Evolutionary conservation across 2,329 filamentous ascomycete species (phyloP).

Genomic region (Triangularia setosa): DNA sequence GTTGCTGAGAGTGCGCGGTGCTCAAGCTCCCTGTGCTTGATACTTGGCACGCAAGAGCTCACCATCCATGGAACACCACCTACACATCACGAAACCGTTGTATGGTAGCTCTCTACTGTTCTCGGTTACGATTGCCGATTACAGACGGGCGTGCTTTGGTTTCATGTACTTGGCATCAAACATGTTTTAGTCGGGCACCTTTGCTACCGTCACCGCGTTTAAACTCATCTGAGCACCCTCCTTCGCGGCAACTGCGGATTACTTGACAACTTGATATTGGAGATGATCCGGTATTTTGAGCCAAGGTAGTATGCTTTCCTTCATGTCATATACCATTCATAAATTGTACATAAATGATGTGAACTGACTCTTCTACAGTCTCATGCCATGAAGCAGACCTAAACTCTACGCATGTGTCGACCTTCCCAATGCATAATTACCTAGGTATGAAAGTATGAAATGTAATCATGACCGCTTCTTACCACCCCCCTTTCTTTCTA

Average conservation of each 20-base stretch:
- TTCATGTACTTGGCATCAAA: not conserved
- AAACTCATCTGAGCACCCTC: not conserved
- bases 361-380: not conserved
- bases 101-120: not conserved
- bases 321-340: not conserved
- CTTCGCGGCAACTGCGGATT: not conserved
- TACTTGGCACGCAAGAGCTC: not conserved
- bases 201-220: not conserved
- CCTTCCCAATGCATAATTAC: not conserved
- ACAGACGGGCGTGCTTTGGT: not conserved
- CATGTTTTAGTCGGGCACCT: not conserved
- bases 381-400: not conserved
- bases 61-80: not conserved
- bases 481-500: slow-evolving; percentile 18
- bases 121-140: not conserved
- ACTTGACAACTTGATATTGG: not conserved
- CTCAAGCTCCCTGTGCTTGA: not conserved
- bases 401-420: not conserved
- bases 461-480: slow-evolving; percentile 20
- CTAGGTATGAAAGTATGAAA: not conserved
- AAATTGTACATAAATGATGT: not conserved
- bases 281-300: not conserved
- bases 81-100: not conserved
- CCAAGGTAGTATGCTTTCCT: not conserved
- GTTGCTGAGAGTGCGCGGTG: not conserved